Conservation (phyloP, 352 stramenopile species). For the Blastocystis hominis region DNA sequence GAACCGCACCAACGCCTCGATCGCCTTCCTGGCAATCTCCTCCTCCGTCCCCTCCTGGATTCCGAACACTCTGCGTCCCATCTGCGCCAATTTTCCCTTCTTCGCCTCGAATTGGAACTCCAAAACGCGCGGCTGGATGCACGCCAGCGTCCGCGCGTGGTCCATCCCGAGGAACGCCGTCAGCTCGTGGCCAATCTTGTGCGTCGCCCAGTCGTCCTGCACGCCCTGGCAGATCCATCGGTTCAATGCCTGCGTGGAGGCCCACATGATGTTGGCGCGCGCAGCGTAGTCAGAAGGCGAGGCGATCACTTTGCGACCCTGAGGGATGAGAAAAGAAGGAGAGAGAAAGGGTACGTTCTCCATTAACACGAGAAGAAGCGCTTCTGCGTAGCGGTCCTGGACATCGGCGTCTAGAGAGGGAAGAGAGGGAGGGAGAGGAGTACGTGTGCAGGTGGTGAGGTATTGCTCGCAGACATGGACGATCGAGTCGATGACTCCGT, state of each 20-base stretch:
- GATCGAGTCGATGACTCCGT: constrained; percentile 40
- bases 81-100: constrained; percentile 21
- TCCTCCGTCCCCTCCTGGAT: background rate
- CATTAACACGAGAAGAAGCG: constrained; percentile 6
- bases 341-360: background rate
- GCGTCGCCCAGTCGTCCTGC: constrained; percentile 23
- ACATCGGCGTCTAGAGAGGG: constrained; percentile 24
- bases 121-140: constrained; percentile 15
- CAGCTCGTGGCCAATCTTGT: constrained; percentile 39
- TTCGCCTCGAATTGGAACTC: constrained; percentile 12
- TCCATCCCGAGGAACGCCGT: constrained; percentile 15
- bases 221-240: constrained; percentile 30
- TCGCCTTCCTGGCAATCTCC: background rate
- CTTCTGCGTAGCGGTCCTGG: constrained; percentile 45
- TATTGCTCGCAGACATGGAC: constrained; percentile 55
- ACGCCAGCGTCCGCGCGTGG: background rate
- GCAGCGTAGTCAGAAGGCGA: background rate
- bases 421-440: background rate
- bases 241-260: constrained; percentile 21
- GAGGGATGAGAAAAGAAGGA: background rate
- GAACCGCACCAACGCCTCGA: constrained; percentile 13
- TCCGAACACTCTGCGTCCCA: constrained; percentile 2
- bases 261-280: constrained; percentile 46
- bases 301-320: background rate
- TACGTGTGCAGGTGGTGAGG: background rate